Conservation (phyloP, 352 stramenopile species). For the Globisporangium perplexum region DNA sequence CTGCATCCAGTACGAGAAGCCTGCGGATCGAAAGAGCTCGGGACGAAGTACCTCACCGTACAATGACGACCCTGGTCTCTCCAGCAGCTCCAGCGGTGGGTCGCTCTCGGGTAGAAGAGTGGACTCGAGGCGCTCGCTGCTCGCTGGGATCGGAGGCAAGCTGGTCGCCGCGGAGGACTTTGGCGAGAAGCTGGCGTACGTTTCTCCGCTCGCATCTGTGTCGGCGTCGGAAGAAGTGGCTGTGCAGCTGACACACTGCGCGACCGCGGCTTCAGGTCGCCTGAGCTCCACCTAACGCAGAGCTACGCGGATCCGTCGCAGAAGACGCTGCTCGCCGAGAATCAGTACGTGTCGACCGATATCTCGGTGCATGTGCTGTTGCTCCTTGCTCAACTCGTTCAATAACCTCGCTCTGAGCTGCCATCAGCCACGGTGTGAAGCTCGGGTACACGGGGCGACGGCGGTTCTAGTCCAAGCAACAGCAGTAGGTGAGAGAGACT, state of each 20-base stretch:
- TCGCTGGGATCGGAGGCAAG: constrained; percentile 63
- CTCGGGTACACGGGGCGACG: constrained; percentile 15
- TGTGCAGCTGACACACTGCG: background rate
- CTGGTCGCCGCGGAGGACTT: constrained; percentile 54
- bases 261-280: constrained; percentile 11
- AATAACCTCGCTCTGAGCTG: background rate
- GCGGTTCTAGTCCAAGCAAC: constrained; percentile 10
- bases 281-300: constrained; percentile 41
- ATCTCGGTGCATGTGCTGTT: background rate
- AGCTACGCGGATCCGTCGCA: constrained; percentile 44
- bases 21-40: constrained; percentile 3
- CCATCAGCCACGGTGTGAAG: constrained; percentile 10
- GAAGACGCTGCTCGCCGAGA: constrained; percentile 62
- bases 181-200: constrained; percentile 31
- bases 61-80: constrained; percentile 8
- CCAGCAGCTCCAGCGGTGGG: constrained; percentile 20
- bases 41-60: constrained; percentile 5
- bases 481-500: constrained; percentile 13
- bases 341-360: constrained; percentile 42
- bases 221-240: background rate
- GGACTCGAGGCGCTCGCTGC: constrained; percentile 54
- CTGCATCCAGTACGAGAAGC: constrained; percentile 25
- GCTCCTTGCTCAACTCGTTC: background rate
- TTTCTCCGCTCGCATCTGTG: background rate
- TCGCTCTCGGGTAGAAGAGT: constrained; percentile 36